A percentile compares a stretch with the other conserved stretches of the same genome.
These are phyloP conservation scores for Torrubiella hemipterigena DNA, from an alignment of 2,329 filamentous ascomycete genomes.

Conservation along the genomic window DNA sequence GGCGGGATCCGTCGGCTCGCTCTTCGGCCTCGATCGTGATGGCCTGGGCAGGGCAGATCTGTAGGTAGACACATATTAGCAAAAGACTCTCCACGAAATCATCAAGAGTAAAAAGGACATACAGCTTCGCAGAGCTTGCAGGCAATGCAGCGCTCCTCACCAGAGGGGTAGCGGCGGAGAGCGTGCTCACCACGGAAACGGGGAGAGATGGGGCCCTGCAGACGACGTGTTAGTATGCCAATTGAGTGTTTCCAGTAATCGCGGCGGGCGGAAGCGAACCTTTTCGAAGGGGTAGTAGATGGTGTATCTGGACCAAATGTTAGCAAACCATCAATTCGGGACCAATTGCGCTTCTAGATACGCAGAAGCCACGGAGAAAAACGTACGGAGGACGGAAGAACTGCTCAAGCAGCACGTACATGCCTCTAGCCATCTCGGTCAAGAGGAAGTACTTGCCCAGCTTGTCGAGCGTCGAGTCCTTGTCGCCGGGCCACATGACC, in stretches of 20 bases:
- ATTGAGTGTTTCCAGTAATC: slow-evolving; percentile 5
- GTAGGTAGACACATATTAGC: background rate
- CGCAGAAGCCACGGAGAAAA: slow-evolving; percentile 3
- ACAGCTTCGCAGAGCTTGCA: slow-evolving; percentile 98
- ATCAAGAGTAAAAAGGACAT: slow-evolving; percentile 10
- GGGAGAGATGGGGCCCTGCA: slow-evolving; percentile 83
- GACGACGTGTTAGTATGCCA: slow-evolving; percentile 9
- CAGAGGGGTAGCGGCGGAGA: slow-evolving; percentile 87
- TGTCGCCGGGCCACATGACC: slow-evolving; percentile 68
- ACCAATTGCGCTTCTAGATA: no score
- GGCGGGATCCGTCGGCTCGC: slow-evolving; percentile 85
- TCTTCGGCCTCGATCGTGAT: slow-evolving; percentile 99
- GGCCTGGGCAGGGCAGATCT: slow-evolving; percentile 91
- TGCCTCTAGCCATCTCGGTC: slow-evolving; percentile 90
- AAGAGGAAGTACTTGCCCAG: slow-evolving; percentile 90
- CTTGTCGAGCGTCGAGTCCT: slow-evolving; percentile 68
- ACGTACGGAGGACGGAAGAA: slow-evolving; percentile 97
- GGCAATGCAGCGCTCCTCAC: slow-evolving; percentile 97
- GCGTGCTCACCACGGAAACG: slow-evolving; percentile 98
- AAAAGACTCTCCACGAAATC: background rate
- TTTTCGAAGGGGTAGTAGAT: slow-evolving; percentile 99
- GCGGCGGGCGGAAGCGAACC: slow-evolving; percentile 22
- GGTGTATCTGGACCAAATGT: slow-evolving; percentile 58
- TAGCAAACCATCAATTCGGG: slow-evolving; percentile 2
- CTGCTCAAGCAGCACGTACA: slow-evolving; percentile 97